Evolutionary conservation across 2,329 filamentous ascomycete species (phyloP), one percentile per base, ranked within the genome.

Genomic region (Fusarium anthophilum): DNA sequence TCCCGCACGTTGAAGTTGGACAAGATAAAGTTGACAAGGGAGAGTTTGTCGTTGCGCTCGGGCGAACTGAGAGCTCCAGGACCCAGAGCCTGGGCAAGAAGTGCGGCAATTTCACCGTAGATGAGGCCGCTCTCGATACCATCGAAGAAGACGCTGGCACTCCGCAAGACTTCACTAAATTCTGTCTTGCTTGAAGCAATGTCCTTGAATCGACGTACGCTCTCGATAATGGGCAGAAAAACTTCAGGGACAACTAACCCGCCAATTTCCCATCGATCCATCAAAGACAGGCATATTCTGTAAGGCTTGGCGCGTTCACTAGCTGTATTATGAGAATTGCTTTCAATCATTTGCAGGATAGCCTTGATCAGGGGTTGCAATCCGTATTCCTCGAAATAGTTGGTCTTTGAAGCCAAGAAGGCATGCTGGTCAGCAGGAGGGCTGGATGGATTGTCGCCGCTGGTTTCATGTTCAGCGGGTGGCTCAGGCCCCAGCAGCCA

Each of bases 181-280:
- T 96, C 91, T 12, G 88, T 83, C 78, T 92, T 92, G n/a, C 87
- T 88, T 2, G 88, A 82, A 17, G 92, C 90, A 58, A 85, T 86
- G 32, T 86, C 84, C 81, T 95, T 92, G 83, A 95, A 98, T 51
- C 87, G 85, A 74, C 92, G 91, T 43, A 97, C 92, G 76, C 92
- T 97, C 79, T 92, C 89, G 76, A 99, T 90, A 32, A 96, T 91
- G 8, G 95, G 93, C 20, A 98, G 86, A 79, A 99, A 98, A 20
- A 98, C 90, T 69, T 94, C 92, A 1, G 95, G 94, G 4, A 98
- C 92, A 53, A 99, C 91, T 24, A 96, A 87, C 4, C 94, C 94
- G 37, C 96, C 96, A 74, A 99, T 96, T 81, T 99, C 96, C 95
- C 95, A 98, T 66, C 95, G 91, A 83, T 99, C 96, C 96, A 99